Evolutionary conservation across 345 rosid species (phyloP).

Genomic region (Brassica napus): Da-Ae NC_063451.1:22654501-22655000

Average conservation of each 20-base stretch:
- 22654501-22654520: neutral
- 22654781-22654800: neutral
- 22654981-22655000: neutral
- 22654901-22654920: neutral
- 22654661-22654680: no score
- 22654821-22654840: neutral
- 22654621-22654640: no score
- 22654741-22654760: neutral
- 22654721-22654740: neutral
- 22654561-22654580: neutral
- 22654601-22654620: no score
- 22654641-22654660: no score
- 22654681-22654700: no score
- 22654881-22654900: neutral
- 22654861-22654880: neutral
- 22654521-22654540: neutral
- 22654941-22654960: neutral
- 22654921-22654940: neutral
- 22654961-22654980: neutral
- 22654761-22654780: neutral
- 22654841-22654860: neutral
- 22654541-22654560: neutral
- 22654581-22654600: no score
- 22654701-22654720: neutral
- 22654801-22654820: slow-evolving; percentile 8